These are phyloP conservation scores for Chaetomium olivaceum DNA, from an alignment of 2,329 filamentous ascomycete species.

Conservation along the genomic window DNA sequence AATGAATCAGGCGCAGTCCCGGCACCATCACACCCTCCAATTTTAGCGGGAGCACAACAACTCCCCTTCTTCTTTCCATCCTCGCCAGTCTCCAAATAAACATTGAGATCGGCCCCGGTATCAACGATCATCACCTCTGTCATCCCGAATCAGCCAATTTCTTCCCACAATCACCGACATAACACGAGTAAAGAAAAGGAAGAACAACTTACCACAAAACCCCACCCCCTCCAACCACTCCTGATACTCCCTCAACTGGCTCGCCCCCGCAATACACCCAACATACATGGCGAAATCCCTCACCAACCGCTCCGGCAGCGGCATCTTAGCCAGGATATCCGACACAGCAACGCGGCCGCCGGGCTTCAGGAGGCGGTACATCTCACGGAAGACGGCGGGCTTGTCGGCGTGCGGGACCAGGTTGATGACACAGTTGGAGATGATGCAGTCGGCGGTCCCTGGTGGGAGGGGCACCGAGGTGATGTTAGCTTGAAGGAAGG, in stretches of 20 bases:
- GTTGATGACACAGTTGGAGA: conserved; percentile 65
- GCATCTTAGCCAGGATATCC: conserved; percentile 57
- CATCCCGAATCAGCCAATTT: background rate
- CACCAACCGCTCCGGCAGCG: conserved; percentile 50
- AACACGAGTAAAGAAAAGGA: background rate
- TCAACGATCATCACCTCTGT: conserved; percentile 48
- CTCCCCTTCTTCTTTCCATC: conserved; percentile 31
- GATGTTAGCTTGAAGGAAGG: conserved; percentile 54
- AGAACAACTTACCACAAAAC: conserved; percentile 45
- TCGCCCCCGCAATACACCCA: conserved; percentile 62
- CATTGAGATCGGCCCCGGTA: conserved; percentile 49
- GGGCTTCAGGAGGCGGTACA: conserved; percentile 57
- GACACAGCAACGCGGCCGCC: conserved; percentile 60
- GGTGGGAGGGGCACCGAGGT: conserved; percentile 49
- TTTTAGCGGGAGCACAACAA: conserved; percentile 17
- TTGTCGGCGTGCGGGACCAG: conserved; percentile 57
- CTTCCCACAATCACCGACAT: background rate
- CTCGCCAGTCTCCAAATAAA: conserved; percentile 43
- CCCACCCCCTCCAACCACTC: conserved; percentile 51
- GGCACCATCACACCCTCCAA: conserved; percentile 30
- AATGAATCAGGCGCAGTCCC: conserved; percentile 3
- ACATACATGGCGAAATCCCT: conserved; percentile 56
- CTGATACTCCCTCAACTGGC: conserved; percentile 53
- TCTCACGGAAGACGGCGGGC: conserved; percentile 56
- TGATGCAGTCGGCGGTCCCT: conserved; percentile 54